phyloP scores from a whole-genome alignment of 441 rosid species.

The Brassica balearica region DNA sequence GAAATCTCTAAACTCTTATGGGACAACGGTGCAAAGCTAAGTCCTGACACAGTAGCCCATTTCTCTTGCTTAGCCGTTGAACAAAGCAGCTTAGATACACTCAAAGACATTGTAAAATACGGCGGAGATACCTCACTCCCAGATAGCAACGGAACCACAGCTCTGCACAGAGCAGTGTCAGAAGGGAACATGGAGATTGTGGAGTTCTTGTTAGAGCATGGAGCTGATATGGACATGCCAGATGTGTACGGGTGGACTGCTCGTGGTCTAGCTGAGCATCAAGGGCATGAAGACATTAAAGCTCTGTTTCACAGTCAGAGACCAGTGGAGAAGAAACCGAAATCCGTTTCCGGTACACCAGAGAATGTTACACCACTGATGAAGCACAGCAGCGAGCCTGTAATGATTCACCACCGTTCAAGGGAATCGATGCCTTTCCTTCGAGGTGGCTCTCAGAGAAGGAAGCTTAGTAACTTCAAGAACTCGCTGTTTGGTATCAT shows the following conservation, averaged over 20 bases:
- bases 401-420: slow-evolving; percentile 47
- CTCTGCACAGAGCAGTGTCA: slow-evolving; percentile 78
- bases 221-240: slow-evolving; percentile 75
- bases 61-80: slow-evolving; percentile 66
- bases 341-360: slow-evolving; percentile 34
- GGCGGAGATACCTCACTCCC: slow-evolving; percentile 73
- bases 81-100: slow-evolving; percentile 68
- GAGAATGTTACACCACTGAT: slow-evolving; percentile 47
- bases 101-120: slow-evolving; percentile 55
- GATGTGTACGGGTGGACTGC: slow-evolving; percentile 85
- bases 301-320: slow-evolving; percentile 45
- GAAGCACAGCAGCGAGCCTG: slow-evolving; percentile 73
- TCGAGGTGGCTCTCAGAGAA: slow-evolving; percentile 47
- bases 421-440: slow-evolving; percentile 49
- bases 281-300: slow-evolving; percentile 75
- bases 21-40: slow-evolving; percentile 72
- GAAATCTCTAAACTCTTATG: slow-evolving; percentile 56
- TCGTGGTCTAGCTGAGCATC: slow-evolving; percentile 78
- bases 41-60: slow-evolving; percentile 60
- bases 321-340: slow-evolving; percentile 39
- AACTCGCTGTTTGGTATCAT: slow-evolving; percentile 72
- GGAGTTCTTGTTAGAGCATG: slow-evolving; percentile 71
- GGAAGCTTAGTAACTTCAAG: slow-evolving; percentile 56
- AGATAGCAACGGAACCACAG: slow-evolving; percentile 57
- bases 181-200: slow-evolving; percentile 79